Evolutionary conservation across 306 rosid species (phyloP).

Genomic region (Malus orientalis): DNA sequence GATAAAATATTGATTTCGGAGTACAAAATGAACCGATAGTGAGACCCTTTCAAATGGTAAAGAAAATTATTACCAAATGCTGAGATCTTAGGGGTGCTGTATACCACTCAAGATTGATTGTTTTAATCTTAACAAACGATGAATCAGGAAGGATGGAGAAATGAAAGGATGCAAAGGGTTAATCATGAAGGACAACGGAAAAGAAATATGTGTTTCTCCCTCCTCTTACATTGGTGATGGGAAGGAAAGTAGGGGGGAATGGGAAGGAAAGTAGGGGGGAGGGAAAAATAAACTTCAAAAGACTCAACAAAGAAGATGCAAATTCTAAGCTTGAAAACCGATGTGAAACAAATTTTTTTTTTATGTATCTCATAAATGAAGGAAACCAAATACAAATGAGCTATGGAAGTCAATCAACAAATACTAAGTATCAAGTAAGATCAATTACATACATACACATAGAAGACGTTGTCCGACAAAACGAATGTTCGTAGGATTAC

Average conservation of each 20-base stretch:
- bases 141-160: background rate
- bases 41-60: background rate
- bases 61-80: background rate
- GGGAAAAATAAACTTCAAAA: background rate
- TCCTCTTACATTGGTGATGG: background rate
- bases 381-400: background rate
- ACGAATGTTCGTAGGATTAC: too few species aligned
- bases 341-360: background rate
- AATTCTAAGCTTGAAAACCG: background rate
- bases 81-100: background rate
- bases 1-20: background rate
- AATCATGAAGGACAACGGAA: background rate
- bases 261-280: background rate
- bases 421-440: background rate
- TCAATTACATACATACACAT: background rate
- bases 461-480: too few species aligned
- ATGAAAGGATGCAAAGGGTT: background rate
- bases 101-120: background rate
- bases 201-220: background rate
- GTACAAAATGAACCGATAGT: background rate
- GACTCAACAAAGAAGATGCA: background rate
- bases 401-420: background rate
- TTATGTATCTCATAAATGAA: background rate
- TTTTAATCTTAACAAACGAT: background rate
- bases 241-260: background rate